phyloP scores from a whole-genome alignment of 1,284 basidiomycete genomes.

The Cryptococcus sp. region DNA sequence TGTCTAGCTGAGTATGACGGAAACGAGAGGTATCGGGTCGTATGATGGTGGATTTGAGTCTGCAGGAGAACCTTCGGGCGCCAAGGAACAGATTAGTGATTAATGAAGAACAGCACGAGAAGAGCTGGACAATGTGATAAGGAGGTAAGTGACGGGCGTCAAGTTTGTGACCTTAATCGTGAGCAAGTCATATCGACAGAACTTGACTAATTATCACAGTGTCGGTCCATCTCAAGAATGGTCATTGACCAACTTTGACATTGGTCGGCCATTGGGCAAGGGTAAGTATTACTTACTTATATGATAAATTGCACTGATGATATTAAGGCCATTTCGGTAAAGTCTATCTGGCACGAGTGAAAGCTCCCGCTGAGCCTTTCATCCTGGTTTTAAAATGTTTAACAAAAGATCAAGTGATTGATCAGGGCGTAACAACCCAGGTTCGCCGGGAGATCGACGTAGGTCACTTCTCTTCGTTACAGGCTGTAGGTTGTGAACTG shows the following conservation, averaged over 20 bases:
- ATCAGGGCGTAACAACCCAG: conserved; percentile 82
- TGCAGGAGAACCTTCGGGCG: conserved; percentile 41
- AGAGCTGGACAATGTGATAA: conserved; percentile 16
- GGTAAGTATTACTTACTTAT: conserved; percentile 56
- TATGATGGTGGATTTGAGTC: conserved; percentile 79
- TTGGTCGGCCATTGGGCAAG: conserved; percentile 89
- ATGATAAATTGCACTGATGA: neutral
- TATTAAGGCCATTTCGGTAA: conserved; percentile 63
- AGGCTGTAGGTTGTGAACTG: neutral
- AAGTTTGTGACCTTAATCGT: too few relatives aligned
- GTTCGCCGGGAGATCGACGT: conserved; percentile 77
- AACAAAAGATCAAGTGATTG: conserved; percentile 88
- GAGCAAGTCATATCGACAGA: neutral
- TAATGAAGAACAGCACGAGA: neutral
- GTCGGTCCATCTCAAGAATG: conserved; percentile 23
- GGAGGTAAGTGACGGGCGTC: conserved; percentile 9
- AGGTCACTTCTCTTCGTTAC: neutral
- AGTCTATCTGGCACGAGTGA: conserved; percentile 95
- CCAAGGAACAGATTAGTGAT: neutral
- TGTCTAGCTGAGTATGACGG: too few relatives aligned
- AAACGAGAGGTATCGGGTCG: conserved; percentile 59
- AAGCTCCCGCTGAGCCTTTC: conserved; percentile 60
- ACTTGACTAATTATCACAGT: conserved; percentile 1
- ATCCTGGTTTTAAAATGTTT: conserved; percentile 93
- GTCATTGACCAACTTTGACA: conserved; percentile 63